These are phyloP conservation scores for Isabelozyma rhagii DNA, from an alignment of 805 yeast species.

Conservation along the genomic window DNA sequence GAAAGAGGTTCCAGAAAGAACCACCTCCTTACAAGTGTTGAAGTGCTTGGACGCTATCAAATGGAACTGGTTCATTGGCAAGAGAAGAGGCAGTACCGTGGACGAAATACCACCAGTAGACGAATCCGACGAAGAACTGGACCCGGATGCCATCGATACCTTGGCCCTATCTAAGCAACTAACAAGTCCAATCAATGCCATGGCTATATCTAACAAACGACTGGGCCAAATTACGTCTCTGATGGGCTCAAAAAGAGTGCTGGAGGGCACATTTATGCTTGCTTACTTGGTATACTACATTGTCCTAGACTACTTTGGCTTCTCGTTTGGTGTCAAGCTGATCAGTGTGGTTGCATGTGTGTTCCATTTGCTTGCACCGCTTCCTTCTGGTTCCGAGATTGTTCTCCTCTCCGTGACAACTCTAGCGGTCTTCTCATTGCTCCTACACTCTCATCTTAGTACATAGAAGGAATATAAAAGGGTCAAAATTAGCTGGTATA, in stretches of 20 bases:
- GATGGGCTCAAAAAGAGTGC: neutral
- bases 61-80: conserved; percentile 6
- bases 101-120: neutral
- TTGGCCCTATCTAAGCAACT: neutral
- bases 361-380: no score
- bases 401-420: no score
- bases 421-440: no score
- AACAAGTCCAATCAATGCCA: neutral
- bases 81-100: neutral
- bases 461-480: no score
- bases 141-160: neutral
- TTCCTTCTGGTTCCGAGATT: no score
- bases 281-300: no score
- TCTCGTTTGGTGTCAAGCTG: no score
- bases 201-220: neutral
- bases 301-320: no score
- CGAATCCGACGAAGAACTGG: neutral
- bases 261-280: no score
- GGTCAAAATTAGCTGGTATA: no score
- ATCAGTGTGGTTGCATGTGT: no score
- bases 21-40: conserved; percentile 14
- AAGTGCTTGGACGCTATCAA: conserved; percentile 19
- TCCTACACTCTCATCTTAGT: no score
- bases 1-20: conserved; percentile 1
- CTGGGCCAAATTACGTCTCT: neutral